phyloP scores from a whole-genome alignment of 2,329 filamentous ascomycete genomes.

The Drechslerella stenobrocha region DNA sequence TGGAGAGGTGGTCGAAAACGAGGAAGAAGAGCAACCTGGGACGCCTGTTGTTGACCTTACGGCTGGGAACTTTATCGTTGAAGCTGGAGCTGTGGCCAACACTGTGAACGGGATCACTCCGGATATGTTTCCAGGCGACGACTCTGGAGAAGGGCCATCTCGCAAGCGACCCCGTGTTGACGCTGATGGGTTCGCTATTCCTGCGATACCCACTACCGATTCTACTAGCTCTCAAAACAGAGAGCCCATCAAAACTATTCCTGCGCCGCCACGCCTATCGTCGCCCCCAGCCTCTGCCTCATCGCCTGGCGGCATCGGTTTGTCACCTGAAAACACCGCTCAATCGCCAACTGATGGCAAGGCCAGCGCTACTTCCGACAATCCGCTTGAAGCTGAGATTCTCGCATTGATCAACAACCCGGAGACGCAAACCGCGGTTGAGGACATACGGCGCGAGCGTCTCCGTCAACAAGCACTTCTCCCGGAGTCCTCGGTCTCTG shows the following conservation, averaged over 20 bases:
- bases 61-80: constrained; percentile 32
- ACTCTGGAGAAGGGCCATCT: neutral
- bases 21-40: constrained; percentile 52
- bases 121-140: constrained; percentile 7
- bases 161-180: constrained; percentile 59
- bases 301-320: constrained; percentile 41
- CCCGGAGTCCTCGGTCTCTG: constrained; percentile 61
- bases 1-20: constrained; percentile 55
- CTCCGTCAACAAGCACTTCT: constrained; percentile 61
- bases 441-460: constrained; percentile 63
- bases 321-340: constrained; percentile 53
- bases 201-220: constrained; percentile 55
- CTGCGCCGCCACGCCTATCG: constrained; percentile 17
- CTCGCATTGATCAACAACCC: constrained; percentile 69
- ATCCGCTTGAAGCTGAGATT: constrained; percentile 68
- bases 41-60: constrained; percentile 49
- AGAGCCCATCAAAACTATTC: constrained; percentile 17
- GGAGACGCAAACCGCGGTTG: constrained; percentile 64
- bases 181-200: constrained; percentile 69
- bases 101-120: constrained; percentile 23
- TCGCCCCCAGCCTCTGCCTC: constrained; percentile 32
- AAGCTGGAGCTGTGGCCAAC: constrained; percentile 34
- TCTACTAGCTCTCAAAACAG: constrained; percentile 54
- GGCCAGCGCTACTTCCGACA: constrained; percentile 63
- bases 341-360: constrained; percentile 52